These are phyloP conservation scores for Mesembryanthemum crystallinum DNA, from an alignment of 148 eudicot genomes.

Conservation along the genomic window DNA sequence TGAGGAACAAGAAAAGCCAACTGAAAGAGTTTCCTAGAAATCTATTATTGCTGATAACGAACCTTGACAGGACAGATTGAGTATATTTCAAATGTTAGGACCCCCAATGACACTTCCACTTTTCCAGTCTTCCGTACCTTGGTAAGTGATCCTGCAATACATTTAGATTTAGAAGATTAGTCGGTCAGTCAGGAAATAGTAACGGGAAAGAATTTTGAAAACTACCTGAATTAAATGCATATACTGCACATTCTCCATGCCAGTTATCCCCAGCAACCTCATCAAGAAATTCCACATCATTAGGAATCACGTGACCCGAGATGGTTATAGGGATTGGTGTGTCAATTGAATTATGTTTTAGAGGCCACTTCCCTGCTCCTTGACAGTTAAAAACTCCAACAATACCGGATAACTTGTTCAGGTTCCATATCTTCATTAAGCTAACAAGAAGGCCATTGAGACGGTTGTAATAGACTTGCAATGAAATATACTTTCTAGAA, in stretches of 20 bases:
- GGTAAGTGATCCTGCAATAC: conserved; percentile 33
- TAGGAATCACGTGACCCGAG: conserved; percentile 40
- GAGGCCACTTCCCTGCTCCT: conserved; percentile 51
- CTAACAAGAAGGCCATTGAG: conserved; percentile 14
- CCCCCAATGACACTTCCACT: conserved; percentile 35
- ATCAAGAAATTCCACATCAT: conserved; percentile 46
- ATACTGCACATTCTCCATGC: conserved; percentile 50
- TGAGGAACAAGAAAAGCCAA: not conserved
- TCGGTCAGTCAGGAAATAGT: not conserved
- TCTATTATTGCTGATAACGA: conserved; percentile 11
- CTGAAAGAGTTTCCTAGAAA: not conserved
- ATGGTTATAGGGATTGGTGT: conserved; percentile 19
- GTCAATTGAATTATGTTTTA: conserved; percentile 26
- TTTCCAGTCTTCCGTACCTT: conserved; percentile 32
- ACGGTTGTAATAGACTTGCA: not conserved
- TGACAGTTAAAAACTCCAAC: conserved; percentile 47
- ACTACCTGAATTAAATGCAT: conserved; percentile 47
- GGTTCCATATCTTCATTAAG: conserved; percentile 45
- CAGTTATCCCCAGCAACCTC: conserved; percentile 38
- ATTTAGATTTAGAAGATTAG: not conserved
- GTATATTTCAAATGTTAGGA: conserved; percentile 42
- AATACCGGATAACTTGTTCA: conserved; percentile 40
- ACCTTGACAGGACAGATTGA: conserved; percentile 55
- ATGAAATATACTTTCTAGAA: not conserved
- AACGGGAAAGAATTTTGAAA: not conserved